phyloP scores from a whole-genome alignment of 106 monocot species.

The Agapanthus africanus region DNA sequence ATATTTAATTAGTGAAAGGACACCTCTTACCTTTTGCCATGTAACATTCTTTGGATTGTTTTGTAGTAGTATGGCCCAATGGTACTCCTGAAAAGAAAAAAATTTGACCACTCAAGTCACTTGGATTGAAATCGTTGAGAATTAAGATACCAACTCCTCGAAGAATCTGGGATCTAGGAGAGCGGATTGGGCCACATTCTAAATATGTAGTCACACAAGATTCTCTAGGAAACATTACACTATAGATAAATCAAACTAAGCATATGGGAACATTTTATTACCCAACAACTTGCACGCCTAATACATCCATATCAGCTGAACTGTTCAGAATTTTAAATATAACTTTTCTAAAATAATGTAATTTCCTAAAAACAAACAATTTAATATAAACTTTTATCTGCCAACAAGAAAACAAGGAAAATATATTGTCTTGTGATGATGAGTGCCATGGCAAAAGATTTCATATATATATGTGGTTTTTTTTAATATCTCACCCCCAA shows the following conservation, averaged over 20 bases:
- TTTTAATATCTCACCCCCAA: no score
- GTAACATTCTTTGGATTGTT: constrained; percentile 50
- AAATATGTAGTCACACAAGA: constrained; percentile 4
- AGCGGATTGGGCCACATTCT: background rate
- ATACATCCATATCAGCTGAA: constrained; percentile 2
- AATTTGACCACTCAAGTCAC: constrained; percentile 41
- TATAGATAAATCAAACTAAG: background rate
- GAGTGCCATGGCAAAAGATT: no score
- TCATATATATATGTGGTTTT: no score
- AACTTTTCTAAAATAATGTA: background rate
- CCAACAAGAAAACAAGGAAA: background rate
- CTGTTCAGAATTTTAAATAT: background rate
- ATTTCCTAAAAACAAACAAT: background rate
- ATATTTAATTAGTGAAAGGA: background rate
- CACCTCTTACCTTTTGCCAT: constrained; percentile 78
- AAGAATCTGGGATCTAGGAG: constrained; percentile 6
- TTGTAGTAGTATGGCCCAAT: constrained; percentile 52
- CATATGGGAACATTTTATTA: background rate
- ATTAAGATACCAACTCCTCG: constrained; percentile 9
- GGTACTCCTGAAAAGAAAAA: constrained; percentile 93
- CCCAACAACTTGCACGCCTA: background rate
- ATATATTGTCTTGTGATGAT: no score
- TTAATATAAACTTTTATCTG: background rate
- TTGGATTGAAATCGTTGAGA: constrained; percentile 21
- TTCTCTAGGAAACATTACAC: constrained; percentile 1